phyloP scores from a whole-genome alignment of 2,329 filamentous ascomycete species.

The Didymella pomorum region DNA sequence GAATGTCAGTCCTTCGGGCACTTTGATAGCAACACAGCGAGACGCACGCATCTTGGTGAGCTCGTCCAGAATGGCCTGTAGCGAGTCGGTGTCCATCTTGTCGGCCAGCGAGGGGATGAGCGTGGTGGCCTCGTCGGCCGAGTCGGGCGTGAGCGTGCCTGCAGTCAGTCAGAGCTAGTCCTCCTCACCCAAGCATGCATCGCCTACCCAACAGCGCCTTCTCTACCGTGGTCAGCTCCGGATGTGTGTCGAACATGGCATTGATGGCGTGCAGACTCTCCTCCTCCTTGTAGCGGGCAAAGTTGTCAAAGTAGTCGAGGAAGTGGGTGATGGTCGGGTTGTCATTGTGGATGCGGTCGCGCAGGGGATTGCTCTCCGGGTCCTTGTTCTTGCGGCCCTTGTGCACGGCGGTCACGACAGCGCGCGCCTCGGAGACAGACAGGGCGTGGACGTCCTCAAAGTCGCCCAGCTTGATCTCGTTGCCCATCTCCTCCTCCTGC shows the following conservation, averaged over 20 bases:
- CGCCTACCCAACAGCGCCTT: constrained; percentile 82
- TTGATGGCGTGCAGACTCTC: constrained; percentile 96
- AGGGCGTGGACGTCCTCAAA: constrained; percentile 92
- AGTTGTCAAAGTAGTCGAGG: constrained; percentile 90
- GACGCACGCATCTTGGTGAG: constrained; percentile 76
- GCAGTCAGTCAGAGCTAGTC: constrained; percentile 21
- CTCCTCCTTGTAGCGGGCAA: constrained; percentile 94
- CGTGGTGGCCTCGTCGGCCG: constrained; percentile 93
- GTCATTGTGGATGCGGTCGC: constrained; percentile 76
- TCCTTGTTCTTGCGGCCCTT: constrained; percentile 79
- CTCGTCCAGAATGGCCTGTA: constrained; percentile 89
- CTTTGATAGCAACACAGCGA: neutral
- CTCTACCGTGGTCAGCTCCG: constrained; percentile 89
- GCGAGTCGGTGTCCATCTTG: constrained; percentile 89
- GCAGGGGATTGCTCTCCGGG: constrained; percentile 68
- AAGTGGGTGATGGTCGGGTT: constrained; percentile 79
- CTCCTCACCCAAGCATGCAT: neutral
- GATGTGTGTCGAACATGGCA: constrained; percentile 79
- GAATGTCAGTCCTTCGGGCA: neutral
- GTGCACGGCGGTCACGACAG: constrained; percentile 90
- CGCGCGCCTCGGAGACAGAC: constrained; percentile 88
- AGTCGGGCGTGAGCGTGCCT: constrained; percentile 93
- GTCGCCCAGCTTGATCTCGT: constrained; percentile 85
- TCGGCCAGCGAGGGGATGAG: constrained; percentile 87
- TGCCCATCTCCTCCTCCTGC: constrained; percentile 86